Base-by-base conservation (phyloP, 2,329 filamentous ascomycete species). In the Juglanconis sp. region DNA sequence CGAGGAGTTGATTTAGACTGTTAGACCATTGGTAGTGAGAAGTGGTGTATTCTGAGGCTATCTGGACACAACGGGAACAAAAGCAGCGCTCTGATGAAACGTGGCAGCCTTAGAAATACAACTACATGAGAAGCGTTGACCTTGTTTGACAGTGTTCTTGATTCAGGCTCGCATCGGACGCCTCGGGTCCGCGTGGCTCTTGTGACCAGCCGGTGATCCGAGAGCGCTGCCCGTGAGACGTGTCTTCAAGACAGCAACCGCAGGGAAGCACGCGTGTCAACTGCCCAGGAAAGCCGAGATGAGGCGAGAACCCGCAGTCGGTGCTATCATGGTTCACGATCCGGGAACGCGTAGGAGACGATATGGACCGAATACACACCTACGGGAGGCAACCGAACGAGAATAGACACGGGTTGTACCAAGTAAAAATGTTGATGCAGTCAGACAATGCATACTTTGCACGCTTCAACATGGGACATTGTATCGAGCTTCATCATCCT, bases 231-330 rank as follows among this genome's bases (percentile, higher is more conserved):
- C 46, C 31, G 30, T 53, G 40, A 38, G 47, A 56, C 56, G 52
- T 24, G 56, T 52, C 48, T 46, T 54, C 31, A 55, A 54, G 48
- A 50, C 44, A 54, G 8, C 49, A 40, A 51, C 35, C n/a, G n/a
- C n/a, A n/a, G n/a, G n/a, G n/a, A n/a, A n/a, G n/a, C n/a, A n/a
- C n/a, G 36, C 36, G 2, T 38, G 36, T 7, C 11, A 13, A 38
- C 8, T 38, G 8, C 3, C 11, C 36, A 38, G 46, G 50, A 59
- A 40, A 5, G 31, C 42, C 34, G 50, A 54, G 44, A 47, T 52
- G 60, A 61, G 60, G 60, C 60, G 51, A 48, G 31, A 24, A 30
- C 31, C 46, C 36, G 31, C 53, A 35, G 40, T 53, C 46, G 57
- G 50, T 49, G 36, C 44, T 48, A 32, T 55, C 40, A 49, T 48